These are phyloP conservation scores for Paspalum vaginatum DNA, from an alignment of 176 grass and related monocot species.

Conservation along the genomic window DNA sequence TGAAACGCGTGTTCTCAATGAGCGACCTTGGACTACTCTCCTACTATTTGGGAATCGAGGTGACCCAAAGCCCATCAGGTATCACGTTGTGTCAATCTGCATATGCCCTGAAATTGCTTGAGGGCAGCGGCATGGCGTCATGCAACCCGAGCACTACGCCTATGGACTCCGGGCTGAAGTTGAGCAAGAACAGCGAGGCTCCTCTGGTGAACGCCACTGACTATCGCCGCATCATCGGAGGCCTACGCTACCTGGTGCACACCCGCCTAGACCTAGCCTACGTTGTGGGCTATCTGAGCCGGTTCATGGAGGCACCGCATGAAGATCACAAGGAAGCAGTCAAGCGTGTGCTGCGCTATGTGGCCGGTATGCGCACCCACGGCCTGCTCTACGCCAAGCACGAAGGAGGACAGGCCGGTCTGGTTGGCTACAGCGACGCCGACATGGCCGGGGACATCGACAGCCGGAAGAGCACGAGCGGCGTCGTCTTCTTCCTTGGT, in stretches of 20 bases:
- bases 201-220: neutral
- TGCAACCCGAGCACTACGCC: neutral
- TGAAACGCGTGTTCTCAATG: neutral
- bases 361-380: no score
- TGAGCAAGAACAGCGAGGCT: neutral
- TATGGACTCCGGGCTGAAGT: neutral
- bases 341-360: neutral
- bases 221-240: neutral
- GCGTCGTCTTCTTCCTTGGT: no score
- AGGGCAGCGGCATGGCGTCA: neutral
- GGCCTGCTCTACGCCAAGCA: no score
- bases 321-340: neutral
- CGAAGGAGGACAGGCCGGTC: no score
- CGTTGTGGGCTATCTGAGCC: neutral
- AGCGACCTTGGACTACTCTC: no score
- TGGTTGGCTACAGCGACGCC: no score
- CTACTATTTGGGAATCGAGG: no score
- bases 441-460: no score
- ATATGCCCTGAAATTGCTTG: neutral
- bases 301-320: neutral
- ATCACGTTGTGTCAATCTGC: no score
- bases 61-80: no score
- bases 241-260: neutral
- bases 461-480: no score
- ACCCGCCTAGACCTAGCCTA: neutral